These are phyloP conservation scores for Starmerella floris DNA, from an alignment of 805 yeast species.

Conservation along the genomic window DNA sequence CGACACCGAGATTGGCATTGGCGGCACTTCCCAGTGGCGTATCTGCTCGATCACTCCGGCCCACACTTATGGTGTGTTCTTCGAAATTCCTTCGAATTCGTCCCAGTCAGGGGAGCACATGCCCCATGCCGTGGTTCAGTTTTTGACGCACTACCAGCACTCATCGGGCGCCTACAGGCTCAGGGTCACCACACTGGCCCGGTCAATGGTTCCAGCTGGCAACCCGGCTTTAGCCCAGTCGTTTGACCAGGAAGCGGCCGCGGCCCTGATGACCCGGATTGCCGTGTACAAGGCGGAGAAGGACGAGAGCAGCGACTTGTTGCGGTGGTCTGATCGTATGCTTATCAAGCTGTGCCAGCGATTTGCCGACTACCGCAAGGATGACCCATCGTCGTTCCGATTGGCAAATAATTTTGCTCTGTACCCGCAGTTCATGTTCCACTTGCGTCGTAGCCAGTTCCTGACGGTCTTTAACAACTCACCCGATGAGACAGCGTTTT, in stretches of 20 bases:
- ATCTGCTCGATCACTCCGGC: slow-evolving; percentile 75
- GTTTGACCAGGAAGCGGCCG: slow-evolving; percentile 98
- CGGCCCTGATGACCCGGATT: slow-evolving; percentile 80
- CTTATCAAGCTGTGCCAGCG: slow-evolving; percentile 80
- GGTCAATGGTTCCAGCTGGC: slow-evolving; percentile 41
- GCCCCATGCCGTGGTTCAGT: slow-evolving; percentile 42
- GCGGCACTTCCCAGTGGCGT: slow-evolving; percentile 81
- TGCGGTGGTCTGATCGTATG: slow-evolving; percentile 90
- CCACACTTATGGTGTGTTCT: slow-evolving; percentile 78
- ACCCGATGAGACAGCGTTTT: slow-evolving; percentile 96
- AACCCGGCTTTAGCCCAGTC: slow-evolving; percentile 43
- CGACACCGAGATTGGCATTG: slow-evolving; percentile 87
- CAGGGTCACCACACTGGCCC: slow-evolving; percentile 75
- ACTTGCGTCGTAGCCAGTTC: slow-evolving; percentile 90
- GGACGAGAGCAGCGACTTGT: slow-evolving; percentile 73
- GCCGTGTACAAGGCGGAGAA: slow-evolving; percentile 71
- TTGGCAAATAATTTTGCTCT: slow-evolving; percentile 70
- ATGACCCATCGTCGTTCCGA: slow-evolving; percentile 69
- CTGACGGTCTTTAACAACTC: slow-evolving; percentile 93
- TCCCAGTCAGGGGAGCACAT: slow-evolving; percentile 26
- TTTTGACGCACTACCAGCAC: slow-evolving; percentile 85
- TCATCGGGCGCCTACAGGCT: slow-evolving; percentile 81
- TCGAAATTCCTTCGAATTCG: slow-evolving; percentile 45
- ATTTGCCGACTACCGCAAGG: slow-evolving; percentile 86
- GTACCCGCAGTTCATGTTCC: slow-evolving; percentile 92